Evolutionary conservation across 441 rosid genomes (phyloP).

Genomic region (Isatis lusitanica): DNA sequence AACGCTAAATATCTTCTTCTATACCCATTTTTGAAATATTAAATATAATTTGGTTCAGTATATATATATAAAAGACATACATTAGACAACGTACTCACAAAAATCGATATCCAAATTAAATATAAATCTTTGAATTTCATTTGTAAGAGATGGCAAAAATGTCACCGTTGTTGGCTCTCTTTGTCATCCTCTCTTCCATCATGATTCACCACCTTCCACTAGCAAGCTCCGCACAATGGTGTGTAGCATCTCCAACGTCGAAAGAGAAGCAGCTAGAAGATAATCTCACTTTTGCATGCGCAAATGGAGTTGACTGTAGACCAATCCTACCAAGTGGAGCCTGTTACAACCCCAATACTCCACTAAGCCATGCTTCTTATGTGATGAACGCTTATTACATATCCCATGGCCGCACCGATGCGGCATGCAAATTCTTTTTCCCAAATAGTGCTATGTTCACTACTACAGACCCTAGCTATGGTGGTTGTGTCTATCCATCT

Average conservation of each 20-base stretch:
- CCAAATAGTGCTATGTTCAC: neutral
- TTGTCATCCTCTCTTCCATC: neutral
- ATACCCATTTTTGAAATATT: neutral
- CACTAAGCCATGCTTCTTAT: conserved; percentile 1
- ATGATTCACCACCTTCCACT: conserved; percentile 4
- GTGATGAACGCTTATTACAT: conserved; percentile 28
- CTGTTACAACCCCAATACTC: conserved; percentile 16
- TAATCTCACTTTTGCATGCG: conserved; percentile 5
- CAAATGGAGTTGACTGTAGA: conserved; percentile 6
- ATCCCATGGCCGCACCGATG: neutral
- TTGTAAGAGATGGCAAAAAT: neutral
- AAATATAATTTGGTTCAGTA: neutral
- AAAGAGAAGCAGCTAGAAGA: conserved; percentile 4
- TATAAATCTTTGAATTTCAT: neutral
- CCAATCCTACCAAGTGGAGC: conserved; percentile 5
- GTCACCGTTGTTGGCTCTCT: neutral
- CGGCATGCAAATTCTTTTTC: conserved; percentile 9
- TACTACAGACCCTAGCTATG: conserved; percentile 15
- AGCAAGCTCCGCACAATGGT: conserved; percentile 8
- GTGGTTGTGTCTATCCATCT: neutral
- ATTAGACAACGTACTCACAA: neutral
- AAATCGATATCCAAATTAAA: neutral
- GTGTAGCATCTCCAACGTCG: neutral
- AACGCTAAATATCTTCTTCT: neutral
- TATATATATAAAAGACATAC: neutral